phyloP scores from a whole-genome alignment of 306 rosid genomes.

The Quercus parvula region DNA sequence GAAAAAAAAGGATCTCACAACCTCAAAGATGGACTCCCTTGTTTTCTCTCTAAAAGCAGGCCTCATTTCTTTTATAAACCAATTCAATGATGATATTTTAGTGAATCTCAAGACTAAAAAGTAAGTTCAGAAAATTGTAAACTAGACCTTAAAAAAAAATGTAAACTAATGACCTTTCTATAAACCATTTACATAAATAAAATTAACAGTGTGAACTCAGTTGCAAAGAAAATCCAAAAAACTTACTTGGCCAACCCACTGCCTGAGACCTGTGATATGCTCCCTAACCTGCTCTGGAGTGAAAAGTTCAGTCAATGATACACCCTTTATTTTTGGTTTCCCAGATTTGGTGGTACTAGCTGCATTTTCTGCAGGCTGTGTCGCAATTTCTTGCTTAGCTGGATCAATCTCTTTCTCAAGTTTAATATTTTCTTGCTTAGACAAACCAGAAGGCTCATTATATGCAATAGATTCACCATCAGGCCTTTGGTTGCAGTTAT shows the following conservation, averaged over 20 bases:
- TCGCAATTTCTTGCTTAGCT: constrained; percentile 53
- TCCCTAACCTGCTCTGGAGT: constrained; percentile 94
- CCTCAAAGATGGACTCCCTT: background rate
- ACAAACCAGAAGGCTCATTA: constrained; percentile 49
- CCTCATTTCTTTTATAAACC: too few relatives aligned
- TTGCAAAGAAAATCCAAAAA: constrained; percentile 3
- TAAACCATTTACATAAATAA: background rate
- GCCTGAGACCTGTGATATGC: constrained; percentile 84
- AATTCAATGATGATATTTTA: background rate
- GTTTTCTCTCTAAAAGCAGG: background rate
- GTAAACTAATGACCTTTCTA: background rate
- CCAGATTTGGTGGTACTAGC: constrained; percentile 88
- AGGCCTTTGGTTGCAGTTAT: constrained; percentile 37
- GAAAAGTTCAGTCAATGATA: constrained; percentile 84
- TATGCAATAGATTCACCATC: constrained; percentile 38
- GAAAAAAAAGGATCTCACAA: background rate
- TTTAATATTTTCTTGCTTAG: constrained; percentile 58
- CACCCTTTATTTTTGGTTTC: constrained; percentile 94
- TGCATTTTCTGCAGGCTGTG: constrained; percentile 50
- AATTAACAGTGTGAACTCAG: too few relatives aligned
- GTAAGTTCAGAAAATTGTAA: background rate
- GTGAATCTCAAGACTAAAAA: background rate
- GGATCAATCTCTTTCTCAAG: constrained; percentile 63
- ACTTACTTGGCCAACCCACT: constrained; percentile 98
- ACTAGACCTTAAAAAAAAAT: background rate